These are phyloP conservation scores for Microdochium trichocladiopsis DNA, from an alignment of 2,329 filamentous ascomycete genomes.

Conservation along the genomic window DNA sequence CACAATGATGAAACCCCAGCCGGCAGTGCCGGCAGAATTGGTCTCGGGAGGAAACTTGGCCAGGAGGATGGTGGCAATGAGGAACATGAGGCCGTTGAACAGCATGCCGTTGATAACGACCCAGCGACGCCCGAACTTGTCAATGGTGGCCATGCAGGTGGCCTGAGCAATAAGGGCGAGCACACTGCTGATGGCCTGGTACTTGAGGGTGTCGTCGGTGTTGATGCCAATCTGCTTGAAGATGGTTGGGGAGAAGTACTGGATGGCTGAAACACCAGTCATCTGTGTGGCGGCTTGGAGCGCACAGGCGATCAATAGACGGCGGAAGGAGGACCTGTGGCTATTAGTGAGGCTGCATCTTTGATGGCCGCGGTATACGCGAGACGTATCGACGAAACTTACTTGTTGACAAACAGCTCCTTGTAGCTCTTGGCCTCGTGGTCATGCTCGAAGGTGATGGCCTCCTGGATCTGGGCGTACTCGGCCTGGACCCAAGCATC, in stretches of 20 bases:
- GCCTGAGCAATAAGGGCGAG: constrained; percentile 64
- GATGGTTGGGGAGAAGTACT: constrained; percentile 65
- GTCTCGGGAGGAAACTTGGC: constrained; percentile 51
- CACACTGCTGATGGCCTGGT: constrained; percentile 69
- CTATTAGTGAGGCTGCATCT: constrained; percentile 12
- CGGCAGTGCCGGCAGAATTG: constrained; percentile 43
- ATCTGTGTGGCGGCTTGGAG: constrained; percentile 69
- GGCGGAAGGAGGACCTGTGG: constrained; percentile 54
- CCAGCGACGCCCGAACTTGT: constrained; percentile 64
- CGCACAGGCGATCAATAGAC: constrained; percentile 62
- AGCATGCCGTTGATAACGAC: constrained; percentile 67
- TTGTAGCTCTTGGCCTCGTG: constrained; percentile 62
- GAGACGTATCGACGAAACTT: too few species aligned
- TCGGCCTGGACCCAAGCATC: constrained; percentile 68
- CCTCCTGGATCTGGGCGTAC: constrained; percentile 59
- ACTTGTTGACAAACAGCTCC: constrained; percentile 58
- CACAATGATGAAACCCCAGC: constrained; percentile 68
- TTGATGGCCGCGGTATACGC: not conserved
- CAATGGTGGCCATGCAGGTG: constrained; percentile 61
- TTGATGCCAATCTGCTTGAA: constrained; percentile 64
- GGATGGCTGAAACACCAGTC: constrained; percentile 69
- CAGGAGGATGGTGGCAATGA: constrained; percentile 53
- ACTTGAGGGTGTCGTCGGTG: constrained; percentile 59
- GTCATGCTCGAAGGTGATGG: constrained; percentile 59
- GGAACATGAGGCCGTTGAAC: constrained; percentile 64